Conservation (phyloP, 169 alveolate species). For the Cardiosporidium cionae region DNA sequence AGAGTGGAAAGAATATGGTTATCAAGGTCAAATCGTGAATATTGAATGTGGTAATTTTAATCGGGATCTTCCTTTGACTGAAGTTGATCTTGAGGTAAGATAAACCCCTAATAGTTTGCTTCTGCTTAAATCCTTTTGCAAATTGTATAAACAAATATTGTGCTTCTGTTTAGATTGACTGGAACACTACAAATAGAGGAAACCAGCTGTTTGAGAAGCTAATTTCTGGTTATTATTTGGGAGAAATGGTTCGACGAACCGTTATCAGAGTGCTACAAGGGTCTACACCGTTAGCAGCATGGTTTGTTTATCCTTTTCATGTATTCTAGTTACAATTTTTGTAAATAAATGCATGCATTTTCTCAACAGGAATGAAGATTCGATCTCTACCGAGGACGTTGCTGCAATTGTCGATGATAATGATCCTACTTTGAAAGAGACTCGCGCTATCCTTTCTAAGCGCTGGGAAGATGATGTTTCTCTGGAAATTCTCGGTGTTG, state of each 20-base stretch:
- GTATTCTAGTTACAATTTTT: too few species aligned
- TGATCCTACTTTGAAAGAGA: constrained; percentile 33
- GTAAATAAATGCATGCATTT: too few species aligned
- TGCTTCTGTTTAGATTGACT: constrained; percentile 11
- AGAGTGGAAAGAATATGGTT: constrained; percentile 60
- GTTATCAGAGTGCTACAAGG: constrained; percentile 54
- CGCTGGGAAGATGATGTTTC: constrained; percentile 58
- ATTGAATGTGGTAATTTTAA: constrained; percentile 78
- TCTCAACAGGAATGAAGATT: constrained; percentile 4
- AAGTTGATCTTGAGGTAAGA: constrained; percentile 60
- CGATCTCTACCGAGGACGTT: constrained; percentile 51
- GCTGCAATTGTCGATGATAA: constrained; percentile 54
- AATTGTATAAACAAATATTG: background rate
- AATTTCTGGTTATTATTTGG: constrained; percentile 77
- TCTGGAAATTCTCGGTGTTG: constrained; percentile 26
- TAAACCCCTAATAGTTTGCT: background rate
- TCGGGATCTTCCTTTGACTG: constrained; percentile 65
- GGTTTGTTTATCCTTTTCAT: constrained; percentile 24
- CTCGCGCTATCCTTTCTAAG: constrained; percentile 40
- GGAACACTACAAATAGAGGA: constrained; percentile 64
- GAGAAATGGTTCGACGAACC: constrained; percentile 68
- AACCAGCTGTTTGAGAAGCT: constrained; percentile 71
- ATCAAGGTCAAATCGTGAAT: constrained; percentile 67
- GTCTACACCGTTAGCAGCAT: constrained; percentile 59
- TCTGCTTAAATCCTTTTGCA: background rate